Percentiles rank a stretch among this genome's conserved stretches.
phyloP scores from a whole-genome alignment of 225 moss, liverwort and hornwort species.

The Lunularia cruciata region DNA sequence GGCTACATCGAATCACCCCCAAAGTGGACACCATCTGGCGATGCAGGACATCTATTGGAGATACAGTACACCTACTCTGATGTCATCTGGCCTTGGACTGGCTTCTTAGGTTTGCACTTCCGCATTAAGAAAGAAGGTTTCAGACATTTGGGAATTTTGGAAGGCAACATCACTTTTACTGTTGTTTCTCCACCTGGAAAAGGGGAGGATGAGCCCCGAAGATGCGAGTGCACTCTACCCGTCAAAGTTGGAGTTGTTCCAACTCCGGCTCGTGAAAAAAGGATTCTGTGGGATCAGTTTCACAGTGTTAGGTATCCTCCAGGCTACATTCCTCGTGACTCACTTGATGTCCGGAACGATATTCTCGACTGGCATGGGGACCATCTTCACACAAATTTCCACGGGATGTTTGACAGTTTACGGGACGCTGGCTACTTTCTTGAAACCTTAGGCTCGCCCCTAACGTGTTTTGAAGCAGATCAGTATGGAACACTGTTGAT shows the following conservation, averaged over 20 bases:
- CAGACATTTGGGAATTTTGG: slow-evolving; percentile 67
- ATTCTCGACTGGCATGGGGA: slow-evolving; percentile 96
- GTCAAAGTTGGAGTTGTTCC: slow-evolving; percentile 77
- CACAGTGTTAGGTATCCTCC: slow-evolving; percentile 91
- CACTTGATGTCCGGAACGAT: slow-evolving; percentile 83
- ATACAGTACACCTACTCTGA: slow-evolving; percentile 81
- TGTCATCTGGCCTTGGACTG: slow-evolving; percentile 98
- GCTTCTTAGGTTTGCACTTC: slow-evolving; percentile 81
- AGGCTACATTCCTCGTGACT: slow-evolving; percentile 90
- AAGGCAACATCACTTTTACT: slow-evolving; percentile 74
- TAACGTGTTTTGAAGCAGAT: slow-evolving; percentile 91
- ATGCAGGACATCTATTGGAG: slow-evolving; percentile 60
- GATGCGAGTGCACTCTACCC: slow-evolving; percentile 74
- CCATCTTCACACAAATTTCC: slow-evolving; percentile 86
- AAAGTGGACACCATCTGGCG: slow-evolving; percentile 59
- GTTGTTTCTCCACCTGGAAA: slow-evolving; percentile 79
- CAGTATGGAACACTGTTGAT: slow-evolving; percentile 89
- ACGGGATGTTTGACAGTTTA: slow-evolving; percentile 89
- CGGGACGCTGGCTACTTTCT: slow-evolving; percentile 82
- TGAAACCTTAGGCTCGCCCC: slow-evolving; percentile 78
- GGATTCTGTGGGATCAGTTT: slow-evolving; percentile 94
- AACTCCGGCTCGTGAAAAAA: slow-evolving; percentile 75
- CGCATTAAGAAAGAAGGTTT: slow-evolving; percentile 73
- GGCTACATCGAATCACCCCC: slow-evolving; percentile 72
- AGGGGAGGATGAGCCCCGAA: slow-evolving; percentile 56